These are phyloP conservation scores for Mrakia gelida DNA, from an alignment of 768 basidiomycete species.

Conservation along the genomic window DNA sequence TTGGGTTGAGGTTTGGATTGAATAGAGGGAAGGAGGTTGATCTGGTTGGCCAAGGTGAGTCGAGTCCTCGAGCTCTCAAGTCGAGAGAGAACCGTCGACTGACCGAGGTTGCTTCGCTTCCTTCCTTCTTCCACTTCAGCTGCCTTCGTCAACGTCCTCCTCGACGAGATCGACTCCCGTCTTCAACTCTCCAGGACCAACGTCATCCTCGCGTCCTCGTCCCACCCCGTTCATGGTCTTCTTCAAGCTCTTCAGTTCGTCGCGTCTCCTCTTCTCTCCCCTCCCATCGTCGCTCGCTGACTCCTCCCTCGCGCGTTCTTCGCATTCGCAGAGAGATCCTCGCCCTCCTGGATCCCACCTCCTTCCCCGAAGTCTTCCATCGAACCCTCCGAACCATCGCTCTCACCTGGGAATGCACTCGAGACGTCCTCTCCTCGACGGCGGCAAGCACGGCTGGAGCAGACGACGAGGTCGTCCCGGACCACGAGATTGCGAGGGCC, in stretches of 20 bases:
- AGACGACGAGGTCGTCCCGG: conserved; percentile 19
- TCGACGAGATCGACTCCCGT: conserved; percentile 1
- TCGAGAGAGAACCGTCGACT: neutral
- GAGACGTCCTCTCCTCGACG: conserved; percentile 19
- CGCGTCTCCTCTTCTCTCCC: neutral
- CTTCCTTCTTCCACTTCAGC: neutral
- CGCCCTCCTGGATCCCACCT: neutral
- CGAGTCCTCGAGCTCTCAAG: neutral
- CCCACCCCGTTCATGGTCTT: conserved; percentile 23
- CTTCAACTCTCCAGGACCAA: conserved; percentile 15
- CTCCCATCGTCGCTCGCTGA: conserved; percentile 2
- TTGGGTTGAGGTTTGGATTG: neutral
- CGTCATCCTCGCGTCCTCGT: conserved; percentile 15
- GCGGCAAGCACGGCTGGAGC: neutral
- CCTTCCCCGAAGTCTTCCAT: neutral
- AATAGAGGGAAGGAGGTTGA: neutral
- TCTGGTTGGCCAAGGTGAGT: neutral
- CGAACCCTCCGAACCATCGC: neutral
- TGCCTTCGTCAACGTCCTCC: conserved; percentile 1
- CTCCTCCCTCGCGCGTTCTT: neutral
- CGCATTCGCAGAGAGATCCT: conserved; percentile 17
- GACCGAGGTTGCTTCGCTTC: neutral
- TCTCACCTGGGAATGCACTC: conserved; percentile 22
- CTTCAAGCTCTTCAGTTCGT: conserved; percentile 23
- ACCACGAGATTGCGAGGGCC: conserved; percentile 2